Base-by-base conservation (phyloP, 805 yeast genomes). In the Barnettozyma sp. region DNA sequence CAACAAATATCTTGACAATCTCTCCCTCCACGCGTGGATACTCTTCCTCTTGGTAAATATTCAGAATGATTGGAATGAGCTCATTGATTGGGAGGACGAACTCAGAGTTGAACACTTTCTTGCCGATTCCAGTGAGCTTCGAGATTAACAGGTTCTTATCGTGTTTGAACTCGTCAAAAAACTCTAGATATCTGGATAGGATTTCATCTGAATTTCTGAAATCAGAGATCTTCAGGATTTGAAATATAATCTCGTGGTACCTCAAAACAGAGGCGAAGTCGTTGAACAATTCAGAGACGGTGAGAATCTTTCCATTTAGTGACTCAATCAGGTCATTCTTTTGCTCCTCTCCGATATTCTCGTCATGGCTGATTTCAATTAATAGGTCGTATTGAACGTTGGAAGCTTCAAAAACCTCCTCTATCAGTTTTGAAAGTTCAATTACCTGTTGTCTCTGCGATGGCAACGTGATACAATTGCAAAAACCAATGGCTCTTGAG, bases 401-500 rank as follows among this genome's bases (percentile, higher is more conserved):
- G 2, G 96, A 92, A 23, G 90, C 92, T 29, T 83, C 92, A 49
- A 87, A 74, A 34, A 83, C 71, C 51, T 87, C 95, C 45, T 77
- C 81, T 25, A 88, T 81, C 48, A 71, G 65, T 9, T 76, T 66
- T 2, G 85, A 70, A 39, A 90, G 63, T 48, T 76, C 77, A 20
- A 79, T 74, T 71, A 86, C 79, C 42, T 78, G 76, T 49, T 83
- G 94, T 46, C 90, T 71, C 51, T 79, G 69, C 40, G 70, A 73
- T 21, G 90, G 84, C 18, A 90, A 82, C 43, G 87, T 76, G 30
- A 73, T 77, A 57, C 95, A 82, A 53, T 85, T 84, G 57, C 95
- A 82, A 63, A 85, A 87, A 3, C 95, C 95, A 57, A 82, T 82
- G 1, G 97, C 97, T 46, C 97, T 72, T 2, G 97, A 84, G 36